Base-by-base conservation (phyloP, 495 filamentous ascomycete species). In the Hypoxylon intermedium region DNA sequence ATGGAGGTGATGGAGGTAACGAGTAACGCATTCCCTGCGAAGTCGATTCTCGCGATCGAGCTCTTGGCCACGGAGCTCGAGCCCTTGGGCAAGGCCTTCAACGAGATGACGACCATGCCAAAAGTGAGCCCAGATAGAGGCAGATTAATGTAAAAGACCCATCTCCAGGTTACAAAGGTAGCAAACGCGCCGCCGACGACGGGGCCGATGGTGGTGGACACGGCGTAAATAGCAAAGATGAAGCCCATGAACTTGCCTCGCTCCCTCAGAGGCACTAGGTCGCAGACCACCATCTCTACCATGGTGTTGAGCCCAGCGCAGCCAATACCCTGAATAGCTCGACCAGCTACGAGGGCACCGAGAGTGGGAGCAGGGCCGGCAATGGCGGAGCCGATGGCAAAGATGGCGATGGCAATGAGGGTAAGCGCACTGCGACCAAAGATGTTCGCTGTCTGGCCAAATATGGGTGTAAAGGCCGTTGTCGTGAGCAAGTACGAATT, bases 281-380 rank as follows among this genome's bases (percentile, higher is more conserved):
- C 91, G 9, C 84, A 83, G 33, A 69, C 86, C 31, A 73, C 58
- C 28, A 93, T 90, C 65, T 94, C 91, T 19, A 86, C 83, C 54
- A 95, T 71, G 16, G 88, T 82, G 19, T 89, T 79, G 38, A 93
- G 79, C 1, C 91, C 91, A 50, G 87, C 89, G 45, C 86, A 87
- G 9, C 90, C 92, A n/a, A 88, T 72, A 48, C 92, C 92, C 67
- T 95, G 91, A 26, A 96, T 76, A 0, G 86, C 84, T 64, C 92
- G 78, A 19, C 88, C 91, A 0, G 81, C 81, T 38, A 96, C 80
- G 36, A 95, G 77, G 81, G 90, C 90, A 6, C 58, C 60, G 9
- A 70, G 65, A 34, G 36, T 69, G 2, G 50, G 55, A 1, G 76
- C 70, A 1, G 53, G 52, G 2, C 72, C 75, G 21, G 67, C 63